Evolutionary conservation across 2,329 filamentous ascomycete genomes (phyloP).

Genomic region (Sarocladium oryzae): DNA sequence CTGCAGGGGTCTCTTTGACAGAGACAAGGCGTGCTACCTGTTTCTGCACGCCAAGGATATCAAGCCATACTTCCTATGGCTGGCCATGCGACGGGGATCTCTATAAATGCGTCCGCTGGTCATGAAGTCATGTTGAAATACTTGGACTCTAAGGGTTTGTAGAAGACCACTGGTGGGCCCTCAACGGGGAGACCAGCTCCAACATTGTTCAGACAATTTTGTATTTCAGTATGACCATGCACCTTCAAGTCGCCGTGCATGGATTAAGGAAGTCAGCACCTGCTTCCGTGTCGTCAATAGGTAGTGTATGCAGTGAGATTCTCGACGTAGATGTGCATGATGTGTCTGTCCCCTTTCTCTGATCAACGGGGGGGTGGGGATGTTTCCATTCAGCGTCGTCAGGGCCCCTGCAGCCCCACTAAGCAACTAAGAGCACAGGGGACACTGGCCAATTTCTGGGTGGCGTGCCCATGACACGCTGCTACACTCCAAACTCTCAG

Average conservation of each 20-base stretch:
- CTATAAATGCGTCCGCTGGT: background rate
- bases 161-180: no score
- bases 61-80: background rate
- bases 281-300: no score
- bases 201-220: no score
- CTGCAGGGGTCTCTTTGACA: background rate
- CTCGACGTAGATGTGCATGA: no score
- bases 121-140: conserved; percentile 1
- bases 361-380: conserved; percentile 20
- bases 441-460: conserved; percentile 26
- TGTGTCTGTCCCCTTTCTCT: no score
- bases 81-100: background rate
- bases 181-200: no score
- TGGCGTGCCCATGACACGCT: conserved; percentile 3
- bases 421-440: conserved; percentile 17
- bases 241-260: no score
- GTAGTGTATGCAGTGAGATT: no score
- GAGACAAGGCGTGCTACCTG: background rate
- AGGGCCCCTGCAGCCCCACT: background rate
- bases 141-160: background rate
- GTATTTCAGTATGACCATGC: no score
- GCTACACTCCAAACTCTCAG: background rate
- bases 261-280: no score
- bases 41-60: background rate
- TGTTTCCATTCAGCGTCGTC: conserved; percentile 42